These are phyloP conservation scores for Cercospora zeina DNA, from an alignment of 2,329 filamentous ascomycete genomes.

Conservation along the genomic window DNA sequence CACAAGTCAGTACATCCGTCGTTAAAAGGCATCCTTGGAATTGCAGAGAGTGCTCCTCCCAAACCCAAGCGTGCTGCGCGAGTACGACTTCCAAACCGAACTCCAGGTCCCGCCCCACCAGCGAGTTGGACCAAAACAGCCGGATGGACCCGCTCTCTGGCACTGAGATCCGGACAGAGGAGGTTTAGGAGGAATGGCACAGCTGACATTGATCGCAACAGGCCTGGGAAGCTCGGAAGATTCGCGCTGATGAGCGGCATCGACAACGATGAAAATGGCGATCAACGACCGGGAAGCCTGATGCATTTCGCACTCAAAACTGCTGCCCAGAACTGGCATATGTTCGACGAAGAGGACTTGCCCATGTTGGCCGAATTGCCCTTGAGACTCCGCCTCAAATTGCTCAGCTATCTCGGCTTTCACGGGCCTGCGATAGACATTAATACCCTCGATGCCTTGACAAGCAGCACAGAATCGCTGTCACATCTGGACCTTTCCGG, in stretches of 20 bases:
- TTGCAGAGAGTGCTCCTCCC: conserved; percentile 50
- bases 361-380: conserved; percentile 56
- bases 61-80: conserved; percentile 46
- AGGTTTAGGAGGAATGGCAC: conserved; percentile 16
- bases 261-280: conserved; percentile 1
- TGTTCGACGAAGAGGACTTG: conserved; percentile 59
- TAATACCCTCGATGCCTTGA: conserved; percentile 53
- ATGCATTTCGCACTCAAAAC: conserved; percentile 54
- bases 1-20: conserved; percentile 48
- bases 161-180: conserved; percentile 26
- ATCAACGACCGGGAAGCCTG: conserved; percentile 44
- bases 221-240: conserved; percentile 32
- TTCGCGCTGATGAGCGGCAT: conserved; percentile 32
- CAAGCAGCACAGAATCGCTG: conserved; percentile 51
- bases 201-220: conserved; percentile 30
- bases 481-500: conserved; percentile 55
- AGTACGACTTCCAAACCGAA: conserved; percentile 38
- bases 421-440: conserved; percentile 51
- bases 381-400: conserved; percentile 51
- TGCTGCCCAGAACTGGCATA: conserved; percentile 58
- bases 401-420: conserved; percentile 59
- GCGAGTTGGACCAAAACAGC: conserved; percentile 47
- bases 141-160: conserved; percentile 29
- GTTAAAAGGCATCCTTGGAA: conserved; percentile 47
- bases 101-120: conserved; percentile 50